Evolutionary conservation across 2,329 filamentous ascomycete species (phyloP), one percentile per base, ranked within the genome.

Genomic region (Cordyceps militaris): DNA sequence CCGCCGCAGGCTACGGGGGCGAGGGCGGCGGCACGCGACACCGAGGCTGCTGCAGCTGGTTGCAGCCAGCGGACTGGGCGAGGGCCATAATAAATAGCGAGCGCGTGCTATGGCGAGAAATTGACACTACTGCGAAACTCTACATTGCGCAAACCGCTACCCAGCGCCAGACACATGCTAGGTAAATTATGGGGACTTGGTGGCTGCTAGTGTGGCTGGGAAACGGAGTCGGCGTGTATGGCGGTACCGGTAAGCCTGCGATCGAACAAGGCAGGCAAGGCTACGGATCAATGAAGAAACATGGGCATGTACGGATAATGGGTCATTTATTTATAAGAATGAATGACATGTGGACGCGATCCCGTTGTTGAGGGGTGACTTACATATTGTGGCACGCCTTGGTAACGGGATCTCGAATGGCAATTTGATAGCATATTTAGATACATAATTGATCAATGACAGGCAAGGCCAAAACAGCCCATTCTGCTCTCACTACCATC

Each of bases 201-300:
- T 21, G 14, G 23, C 26, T 19, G n/a, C 32, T 43, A n/a, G 50
- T 32, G 26, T 42, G 24, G 24, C n/a, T 51, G 34, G 36, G 50
- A n/a, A 53, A 53, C 50, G 50, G 50, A 53, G 50, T 53, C 50
- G 50, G 50, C 50, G 38, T 53, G 50, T 53, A 32, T 42, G 36
- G 50, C 38, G 50, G 50, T 23, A 53, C 50, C 50, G 50, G 24
- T 3, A 43, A 10, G 14, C 30, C 30, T 14, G 6, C 34, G 11
- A 42, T 42, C 38, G 9, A 13, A 9, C 8, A 7, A 42, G 23
- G 28, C n/a, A n/a, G 34, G 34, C 11, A 16, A 40, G 38, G n/a
- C 16, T 32, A 10, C 28, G 28, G 28, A 10, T 6, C 28, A 10
- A 10, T 32, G 28, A 5, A 32, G 38, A 16, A n/a, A 16, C 44